phyloP scores from a whole-genome alignment of 225 moss, liverwort and hornwort species.

The Pseudoscleropodium purum region DNA sequence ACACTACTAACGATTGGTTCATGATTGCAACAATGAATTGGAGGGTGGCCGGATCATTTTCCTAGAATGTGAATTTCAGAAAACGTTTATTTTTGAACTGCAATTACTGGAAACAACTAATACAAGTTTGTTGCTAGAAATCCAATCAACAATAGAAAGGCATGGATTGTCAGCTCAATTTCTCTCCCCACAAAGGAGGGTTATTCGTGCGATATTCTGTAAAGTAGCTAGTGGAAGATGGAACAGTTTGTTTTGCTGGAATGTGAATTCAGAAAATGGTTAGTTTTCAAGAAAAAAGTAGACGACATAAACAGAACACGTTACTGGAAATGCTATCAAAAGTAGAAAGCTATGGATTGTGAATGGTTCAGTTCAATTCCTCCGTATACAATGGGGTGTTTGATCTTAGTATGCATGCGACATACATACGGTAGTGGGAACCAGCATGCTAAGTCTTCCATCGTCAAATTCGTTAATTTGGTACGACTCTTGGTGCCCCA shows the following conservation, averaged over 20 bases:
- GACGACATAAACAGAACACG: too few relatives aligned
- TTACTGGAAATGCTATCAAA: neutral
- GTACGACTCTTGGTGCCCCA: neutral
- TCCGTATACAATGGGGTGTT: neutral
- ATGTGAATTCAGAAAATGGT: neutral
- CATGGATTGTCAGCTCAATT: too few relatives aligned
- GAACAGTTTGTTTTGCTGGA: neutral
- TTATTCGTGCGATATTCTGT: neutral
- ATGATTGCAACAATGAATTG: neutral
- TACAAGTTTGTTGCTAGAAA: neutral
- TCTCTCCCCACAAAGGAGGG: too few relatives aligned
- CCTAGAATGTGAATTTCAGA: neutral
- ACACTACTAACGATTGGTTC: neutral
- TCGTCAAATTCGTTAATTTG: neutral
- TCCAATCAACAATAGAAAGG: neutral
- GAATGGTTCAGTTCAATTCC: neutral
- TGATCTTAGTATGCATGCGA: neutral
- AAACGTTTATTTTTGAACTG: neutral
- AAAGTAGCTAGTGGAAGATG: neutral
- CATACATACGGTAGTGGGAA: neutral
- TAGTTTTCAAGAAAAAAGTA: neutral
- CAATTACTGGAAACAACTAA: neutral
- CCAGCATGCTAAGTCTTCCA: neutral
- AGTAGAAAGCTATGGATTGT: neutral
- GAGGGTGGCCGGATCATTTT: neutral